phyloP scores from a whole-genome alignment of 2,329 filamentous ascomycete species.

The Fusarium tanahbumbuense region DNA sequence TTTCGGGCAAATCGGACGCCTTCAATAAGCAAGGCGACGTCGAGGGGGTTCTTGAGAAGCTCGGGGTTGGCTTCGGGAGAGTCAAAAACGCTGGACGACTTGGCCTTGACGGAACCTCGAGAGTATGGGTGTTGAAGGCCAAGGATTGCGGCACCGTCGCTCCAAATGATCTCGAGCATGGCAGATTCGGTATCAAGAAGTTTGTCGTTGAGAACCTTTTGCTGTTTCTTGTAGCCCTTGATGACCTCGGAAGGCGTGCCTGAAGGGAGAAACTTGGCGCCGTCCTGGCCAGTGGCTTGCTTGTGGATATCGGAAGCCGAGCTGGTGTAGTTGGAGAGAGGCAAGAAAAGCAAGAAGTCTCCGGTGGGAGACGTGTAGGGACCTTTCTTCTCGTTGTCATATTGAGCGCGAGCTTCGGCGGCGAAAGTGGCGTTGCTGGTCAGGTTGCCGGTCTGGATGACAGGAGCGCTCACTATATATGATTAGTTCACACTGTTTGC shows the following conservation, averaged over 20 bases:
- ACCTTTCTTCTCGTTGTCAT: conserved; percentile 19
- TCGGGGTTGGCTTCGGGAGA: conserved; percentile 29
- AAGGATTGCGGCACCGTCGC: conserved; percentile 22
- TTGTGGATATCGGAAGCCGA: conserved; percentile 15
- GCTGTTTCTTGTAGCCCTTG: conserved; percentile 33
- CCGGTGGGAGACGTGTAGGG: conserved; percentile 26
- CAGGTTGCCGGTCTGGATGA: not conserved
- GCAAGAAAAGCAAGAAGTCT: conserved; percentile 35
- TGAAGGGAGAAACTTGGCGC: conserved; percentile 15
- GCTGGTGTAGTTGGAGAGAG: conserved; percentile 24
- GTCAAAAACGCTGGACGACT: conserved; percentile 33
- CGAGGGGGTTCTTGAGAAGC: conserved; percentile 36
- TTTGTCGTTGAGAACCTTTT: conserved; percentile 28
- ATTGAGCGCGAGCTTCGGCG: conserved; percentile 20
- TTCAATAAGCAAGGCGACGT: conserved; percentile 17
- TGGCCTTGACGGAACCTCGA: conserved; percentile 36
- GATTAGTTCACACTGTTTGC: not conserved
- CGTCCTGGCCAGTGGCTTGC: conserved; percentile 17
- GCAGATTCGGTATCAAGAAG: conserved; percentile 23
- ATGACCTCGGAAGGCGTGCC: conserved; percentile 23
- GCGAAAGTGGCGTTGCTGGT: conserved; percentile 36
- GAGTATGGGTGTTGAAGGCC: conserved; percentile 42
- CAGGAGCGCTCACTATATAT: not conserved
- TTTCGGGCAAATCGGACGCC: conserved; percentile 34
- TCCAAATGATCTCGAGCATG: conserved; percentile 36